These are phyloP conservation scores for Onygenales sp. DNA, from an alignment of 2,329 filamentous ascomycete genomes.

Conservation along the genomic window DNA sequence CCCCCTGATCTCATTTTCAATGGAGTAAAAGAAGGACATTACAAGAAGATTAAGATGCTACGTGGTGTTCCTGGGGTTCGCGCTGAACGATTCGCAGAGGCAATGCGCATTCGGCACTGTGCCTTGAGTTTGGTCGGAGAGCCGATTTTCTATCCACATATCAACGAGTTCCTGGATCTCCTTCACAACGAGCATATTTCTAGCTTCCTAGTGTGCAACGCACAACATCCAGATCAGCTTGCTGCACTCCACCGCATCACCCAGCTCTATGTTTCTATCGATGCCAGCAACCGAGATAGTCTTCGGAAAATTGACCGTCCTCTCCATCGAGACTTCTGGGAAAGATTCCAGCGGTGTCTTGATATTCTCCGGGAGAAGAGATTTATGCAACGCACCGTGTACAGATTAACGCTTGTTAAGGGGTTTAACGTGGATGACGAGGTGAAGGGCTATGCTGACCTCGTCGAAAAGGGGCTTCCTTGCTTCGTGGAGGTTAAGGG, in stretches of 20 bases:
- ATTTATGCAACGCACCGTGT: conserved; percentile 82
- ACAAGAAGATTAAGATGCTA: conserved; percentile 97
- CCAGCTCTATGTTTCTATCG: conserved; percentile 92
- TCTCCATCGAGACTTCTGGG: conserved; percentile 94
- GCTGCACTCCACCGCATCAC: conserved; percentile 75
- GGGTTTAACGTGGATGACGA: conserved; percentile 97
- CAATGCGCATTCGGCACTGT: conserved; percentile 87
- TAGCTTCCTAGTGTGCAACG: conserved; percentile 93
- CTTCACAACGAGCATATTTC: conserved; percentile 81
- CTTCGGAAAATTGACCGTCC: conserved; percentile 84
- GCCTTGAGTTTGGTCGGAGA: conserved; percentile 88
- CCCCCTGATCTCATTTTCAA: conserved; percentile 81
- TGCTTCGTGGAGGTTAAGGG: conserved; percentile 95
- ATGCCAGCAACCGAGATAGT: conserved; percentile 82
- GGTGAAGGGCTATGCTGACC: conserved; percentile 76
- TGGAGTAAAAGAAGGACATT: conserved; percentile 84
- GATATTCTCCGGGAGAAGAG: conserved; percentile 79
- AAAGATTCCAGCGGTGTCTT: conserved; percentile 82
- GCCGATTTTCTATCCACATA: conserved; percentile 97
- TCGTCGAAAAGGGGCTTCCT: conserved; percentile 76
- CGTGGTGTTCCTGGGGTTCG: conserved; percentile 86
- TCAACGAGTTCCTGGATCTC: conserved; percentile 81
- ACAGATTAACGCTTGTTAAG: conserved; percentile 90
- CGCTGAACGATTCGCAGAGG: conserved; percentile 84
- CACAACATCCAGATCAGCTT: conserved; percentile 88